These are phyloP conservation scores for Cichorium intybus DNA, from an alignment of 140 eudicot genomes.

Conservation along the genomic window DNA sequence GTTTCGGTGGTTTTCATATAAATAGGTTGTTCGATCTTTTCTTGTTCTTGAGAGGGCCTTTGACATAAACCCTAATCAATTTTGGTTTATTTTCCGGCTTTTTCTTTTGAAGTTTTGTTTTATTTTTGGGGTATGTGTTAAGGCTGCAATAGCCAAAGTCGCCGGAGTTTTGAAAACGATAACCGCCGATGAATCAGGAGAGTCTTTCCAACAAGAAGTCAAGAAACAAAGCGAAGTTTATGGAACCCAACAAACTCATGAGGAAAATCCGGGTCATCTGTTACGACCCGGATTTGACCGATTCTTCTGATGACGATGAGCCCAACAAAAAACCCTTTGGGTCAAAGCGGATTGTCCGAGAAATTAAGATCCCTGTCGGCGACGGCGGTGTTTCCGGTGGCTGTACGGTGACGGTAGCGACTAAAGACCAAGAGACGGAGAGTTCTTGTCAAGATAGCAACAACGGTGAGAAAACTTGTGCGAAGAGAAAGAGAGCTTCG, in stretches of 20 bases:
- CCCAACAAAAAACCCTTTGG: conserved; percentile 35
- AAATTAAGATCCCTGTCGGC: conserved; percentile 51
- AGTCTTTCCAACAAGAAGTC: conserved; percentile 27
- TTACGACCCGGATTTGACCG: conserved; percentile 88
- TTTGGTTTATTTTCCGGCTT: conserved; percentile 7
- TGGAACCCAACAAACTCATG: conserved; percentile 28
- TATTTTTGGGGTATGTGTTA: conserved; percentile 30
- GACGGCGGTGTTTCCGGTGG: conserved; percentile 9
- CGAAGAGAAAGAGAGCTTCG: conserved; percentile 35
- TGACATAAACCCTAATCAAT: conserved; percentile 28
- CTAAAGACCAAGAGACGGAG: conserved; percentile 30
- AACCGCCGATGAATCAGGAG: conserved; percentile 22
- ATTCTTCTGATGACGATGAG: conserved; percentile 73
- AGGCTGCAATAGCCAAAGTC: conserved; percentile 28
- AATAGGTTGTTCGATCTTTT: conserved; percentile 56
- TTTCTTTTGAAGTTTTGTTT: neutral
- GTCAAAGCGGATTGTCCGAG: conserved; percentile 58
- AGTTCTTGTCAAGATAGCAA: conserved; percentile 73
- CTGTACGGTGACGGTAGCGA: neutral
- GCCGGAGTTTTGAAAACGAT: conserved; percentile 30
- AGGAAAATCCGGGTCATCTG: conserved; percentile 71
- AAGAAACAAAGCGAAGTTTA: conserved; percentile 3
- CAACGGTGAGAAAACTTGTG: conserved; percentile 46
- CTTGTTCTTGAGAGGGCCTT: conserved; percentile 81
- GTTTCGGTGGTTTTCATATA: conserved; percentile 90